Percentiles rank a stretch among this genome's conserved stretches.
Evolutionary conservation across 2,329 filamentous ascomycete genomes (phyloP).

Genomic region (Corinectria fuckeliana): DNA sequence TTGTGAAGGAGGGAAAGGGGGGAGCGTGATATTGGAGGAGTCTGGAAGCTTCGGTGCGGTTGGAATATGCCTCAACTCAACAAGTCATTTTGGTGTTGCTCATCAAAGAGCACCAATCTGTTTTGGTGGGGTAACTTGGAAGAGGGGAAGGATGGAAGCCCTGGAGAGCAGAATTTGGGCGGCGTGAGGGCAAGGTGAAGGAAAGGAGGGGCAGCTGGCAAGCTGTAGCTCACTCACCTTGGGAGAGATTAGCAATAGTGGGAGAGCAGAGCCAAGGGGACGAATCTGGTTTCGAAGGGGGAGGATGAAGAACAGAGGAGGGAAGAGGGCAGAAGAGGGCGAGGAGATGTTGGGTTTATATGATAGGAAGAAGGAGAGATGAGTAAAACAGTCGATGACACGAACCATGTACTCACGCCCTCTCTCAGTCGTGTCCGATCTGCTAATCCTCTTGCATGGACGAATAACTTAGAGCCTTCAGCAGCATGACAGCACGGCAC

Average conservation of each 20-base stretch:
- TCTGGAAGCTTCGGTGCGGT: slow-evolving; percentile 28
- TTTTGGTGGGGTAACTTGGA: slow-evolving; percentile 38
- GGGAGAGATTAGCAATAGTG: slow-evolving; percentile 16
- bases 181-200: neutral
- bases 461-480: neutral
- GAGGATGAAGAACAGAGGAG: slow-evolving; percentile 19
- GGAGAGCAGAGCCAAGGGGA: slow-evolving; percentile 17
- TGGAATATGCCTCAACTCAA: slow-evolving; percentile 39
- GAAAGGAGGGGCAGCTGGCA: slow-evolving; percentile 2
- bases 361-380: slow-evolving; percentile 18
- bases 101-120: slow-evolving; percentile 30
- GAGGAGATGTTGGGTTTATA: slow-evolving; percentile 28
- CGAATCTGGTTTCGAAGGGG: slow-evolving; percentile 22
- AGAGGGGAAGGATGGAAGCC: slow-evolving; percentile 8
- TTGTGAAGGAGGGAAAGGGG: slow-evolving; percentile 11
- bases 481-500: slow-evolving; percentile 11
- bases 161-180: neutral
- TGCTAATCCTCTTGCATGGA: no score
- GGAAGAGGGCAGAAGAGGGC: slow-evolving; percentile 21
- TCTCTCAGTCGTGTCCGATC: slow-evolving; percentile 1
- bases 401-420: slow-evolving; percentile 28
- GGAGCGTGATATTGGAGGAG: slow-evolving; percentile 19
- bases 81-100: slow-evolving; percentile 34
- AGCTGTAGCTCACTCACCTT: slow-evolving; percentile 27
- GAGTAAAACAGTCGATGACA: slow-evolving; percentile 24